These are phyloP conservation scores for Penicillium waksmanii DNA, from an alignment of 495 filamentous ascomycete species.

Conservation along the genomic window DNA sequence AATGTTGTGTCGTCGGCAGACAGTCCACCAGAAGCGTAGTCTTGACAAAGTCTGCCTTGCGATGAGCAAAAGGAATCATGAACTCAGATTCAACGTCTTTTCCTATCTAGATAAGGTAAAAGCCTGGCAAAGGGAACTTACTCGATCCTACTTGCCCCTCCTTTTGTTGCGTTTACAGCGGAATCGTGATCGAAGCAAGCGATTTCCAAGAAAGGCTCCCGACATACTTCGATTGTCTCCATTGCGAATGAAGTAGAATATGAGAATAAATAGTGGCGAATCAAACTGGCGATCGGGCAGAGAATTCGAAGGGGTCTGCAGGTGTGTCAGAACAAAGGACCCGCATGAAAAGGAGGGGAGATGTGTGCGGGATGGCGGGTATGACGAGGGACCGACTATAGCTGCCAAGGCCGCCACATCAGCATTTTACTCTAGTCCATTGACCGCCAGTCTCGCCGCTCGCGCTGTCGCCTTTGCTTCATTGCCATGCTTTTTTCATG, in stretches of 20 bases:
- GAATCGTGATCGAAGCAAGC: constrained; percentile 52
- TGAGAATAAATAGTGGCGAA: not conserved
- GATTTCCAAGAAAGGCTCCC: constrained; percentile 45
- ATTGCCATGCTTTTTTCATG: no score
- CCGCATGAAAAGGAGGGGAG: no score
- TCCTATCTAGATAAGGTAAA: not conserved
- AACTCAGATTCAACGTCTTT: not conserved
- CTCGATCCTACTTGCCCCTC: constrained; percentile 55
- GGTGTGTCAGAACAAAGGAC: no score
- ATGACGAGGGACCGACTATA: no score
- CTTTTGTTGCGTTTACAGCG: constrained; percentile 41
- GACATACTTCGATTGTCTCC: not conserved
- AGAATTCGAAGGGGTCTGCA: no score
- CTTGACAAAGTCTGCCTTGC: constrained; percentile 26
- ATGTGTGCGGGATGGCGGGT: no score
- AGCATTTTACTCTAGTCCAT: no score
- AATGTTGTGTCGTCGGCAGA: constrained; percentile 23
- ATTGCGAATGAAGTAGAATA: not conserved
- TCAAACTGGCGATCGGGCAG: no score
- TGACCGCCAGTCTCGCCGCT: no score
- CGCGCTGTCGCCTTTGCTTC: no score
- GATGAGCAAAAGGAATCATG: constrained; percentile 1
- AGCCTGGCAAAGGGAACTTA: constrained; percentile 17
- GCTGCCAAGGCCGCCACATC: no score
- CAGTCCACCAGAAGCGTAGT: constrained; percentile 40